Conservation (phyloP, 148 eudicot species). For the Polygonum aviculare region DNA sequence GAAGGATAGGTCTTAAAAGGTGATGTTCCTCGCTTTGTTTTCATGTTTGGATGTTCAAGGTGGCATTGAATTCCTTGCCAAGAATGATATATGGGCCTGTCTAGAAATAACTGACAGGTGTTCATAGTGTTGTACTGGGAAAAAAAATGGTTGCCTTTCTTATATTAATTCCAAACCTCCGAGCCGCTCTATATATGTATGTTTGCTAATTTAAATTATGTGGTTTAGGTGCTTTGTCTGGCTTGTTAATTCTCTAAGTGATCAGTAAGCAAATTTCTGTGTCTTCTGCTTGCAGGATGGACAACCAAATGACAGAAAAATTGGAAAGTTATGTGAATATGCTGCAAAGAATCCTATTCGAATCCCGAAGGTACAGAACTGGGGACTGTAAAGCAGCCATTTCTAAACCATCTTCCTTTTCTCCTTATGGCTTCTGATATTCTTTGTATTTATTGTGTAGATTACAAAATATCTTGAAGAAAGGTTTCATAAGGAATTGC, state of each 20-base stretch:
- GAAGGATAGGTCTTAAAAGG: neutral
- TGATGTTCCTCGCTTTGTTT: neutral
- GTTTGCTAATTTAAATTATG: neutral
- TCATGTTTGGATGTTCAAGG: neutral
- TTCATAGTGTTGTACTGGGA: neutral
- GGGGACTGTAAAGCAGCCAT: neutral
- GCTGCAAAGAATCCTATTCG: constrained; percentile 91
- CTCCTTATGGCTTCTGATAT: neutral
- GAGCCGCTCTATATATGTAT: neutral
- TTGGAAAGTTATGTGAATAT: constrained; percentile 90
- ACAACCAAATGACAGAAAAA: constrained; percentile 63
- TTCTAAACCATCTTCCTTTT: neutral
- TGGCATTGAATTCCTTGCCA: neutral
- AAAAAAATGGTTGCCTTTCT: neutral
- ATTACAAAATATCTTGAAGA: constrained; percentile 87
- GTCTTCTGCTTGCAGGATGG: constrained; percentile 43
- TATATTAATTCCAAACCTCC: neutral
- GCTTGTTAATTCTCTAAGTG: neutral
- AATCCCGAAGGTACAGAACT: constrained; percentile 66
- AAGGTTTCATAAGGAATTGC: constrained; percentile 80
- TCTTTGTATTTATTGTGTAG: constrained; percentile 23
- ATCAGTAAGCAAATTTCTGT: neutral
- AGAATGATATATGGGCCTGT: neutral
- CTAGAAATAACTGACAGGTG: neutral
- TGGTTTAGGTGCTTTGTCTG: neutral